phyloP scores from a whole-genome alignment of 2,329 filamentous ascomycete species.

The Moelleriella libera region DNA sequence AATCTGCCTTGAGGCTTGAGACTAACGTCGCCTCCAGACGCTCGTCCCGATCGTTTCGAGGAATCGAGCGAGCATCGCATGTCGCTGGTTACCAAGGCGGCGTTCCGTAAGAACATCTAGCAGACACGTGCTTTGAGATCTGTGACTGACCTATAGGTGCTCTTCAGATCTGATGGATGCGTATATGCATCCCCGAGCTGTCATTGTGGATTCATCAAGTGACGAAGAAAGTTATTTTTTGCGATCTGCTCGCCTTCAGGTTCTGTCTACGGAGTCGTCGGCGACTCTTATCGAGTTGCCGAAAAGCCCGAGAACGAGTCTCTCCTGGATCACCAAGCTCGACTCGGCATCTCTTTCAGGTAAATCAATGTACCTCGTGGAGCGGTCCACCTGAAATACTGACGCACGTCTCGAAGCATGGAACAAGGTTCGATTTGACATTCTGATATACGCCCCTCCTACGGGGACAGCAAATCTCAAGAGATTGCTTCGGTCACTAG shows the following conservation, averaged over 20 bases:
- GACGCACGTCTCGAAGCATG: conserved; percentile 38
- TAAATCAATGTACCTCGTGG: conserved; percentile 21
- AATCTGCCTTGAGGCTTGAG: neutral
- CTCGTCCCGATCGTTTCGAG: conserved; percentile 57
- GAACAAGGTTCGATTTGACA: conserved; percentile 66
- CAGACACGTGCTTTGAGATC: no score
- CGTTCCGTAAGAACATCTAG: conserved; percentile 39
- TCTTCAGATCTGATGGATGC: conserved; percentile 45
- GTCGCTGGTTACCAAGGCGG: conserved; percentile 46
- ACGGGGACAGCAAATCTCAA: conserved; percentile 61
- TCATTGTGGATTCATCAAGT: conserved; percentile 54
- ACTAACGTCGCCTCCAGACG: conserved; percentile 38
- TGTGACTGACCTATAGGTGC: neutral
- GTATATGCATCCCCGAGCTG: conserved; percentile 64
- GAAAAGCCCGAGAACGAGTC: conserved; percentile 40
- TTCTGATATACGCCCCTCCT: conserved; percentile 64
- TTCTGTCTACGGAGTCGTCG: conserved; percentile 24
- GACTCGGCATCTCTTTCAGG: conserved; percentile 57
- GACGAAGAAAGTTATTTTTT: conserved; percentile 58
- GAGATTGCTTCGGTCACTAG: conserved; percentile 63
- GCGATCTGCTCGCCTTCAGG: conserved; percentile 41
- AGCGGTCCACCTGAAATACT: no score
- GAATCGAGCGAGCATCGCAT: conserved; percentile 59
- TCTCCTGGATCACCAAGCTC: conserved; percentile 67
- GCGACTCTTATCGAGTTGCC: conserved; percentile 67